These are phyloP conservation scores for Fusarium cyanostomum DNA, from an alignment of 2,329 filamentous ascomycete species.

Conservation along the genomic window DNA sequence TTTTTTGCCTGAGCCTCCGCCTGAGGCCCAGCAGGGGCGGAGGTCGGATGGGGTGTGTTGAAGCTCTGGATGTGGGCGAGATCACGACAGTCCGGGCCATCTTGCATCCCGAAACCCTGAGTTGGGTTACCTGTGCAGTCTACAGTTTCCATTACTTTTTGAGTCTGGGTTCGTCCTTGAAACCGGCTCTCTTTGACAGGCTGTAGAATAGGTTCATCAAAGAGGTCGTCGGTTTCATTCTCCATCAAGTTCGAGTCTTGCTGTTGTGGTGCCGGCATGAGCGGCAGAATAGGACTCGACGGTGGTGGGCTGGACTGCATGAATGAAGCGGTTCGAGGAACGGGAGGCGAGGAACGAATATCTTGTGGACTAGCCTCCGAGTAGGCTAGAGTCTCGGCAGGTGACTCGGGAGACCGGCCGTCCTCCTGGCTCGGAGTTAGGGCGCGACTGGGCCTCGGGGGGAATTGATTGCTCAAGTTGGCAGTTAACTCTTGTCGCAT, in stretches of 20 bases:
- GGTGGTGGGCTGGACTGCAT: conserved; percentile 70
- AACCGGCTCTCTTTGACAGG: conserved; percentile 49
- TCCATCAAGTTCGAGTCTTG: conserved; percentile 89
- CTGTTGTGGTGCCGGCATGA: conserved; percentile 68
- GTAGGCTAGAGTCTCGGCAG: conserved; percentile 61
- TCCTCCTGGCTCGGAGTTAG: conserved; percentile 59
- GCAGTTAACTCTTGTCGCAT: conserved; percentile 62
- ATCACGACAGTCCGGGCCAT: conserved; percentile 48
- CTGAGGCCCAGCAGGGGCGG: conserved; percentile 29
- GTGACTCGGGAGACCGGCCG: conserved; percentile 64
- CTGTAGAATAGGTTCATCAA: conserved; percentile 68
- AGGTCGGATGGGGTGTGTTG: conserved; percentile 44
- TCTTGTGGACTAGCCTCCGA: conserved; percentile 78
- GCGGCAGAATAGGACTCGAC: conserved; percentile 81
- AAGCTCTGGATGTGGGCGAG: conserved; percentile 50
- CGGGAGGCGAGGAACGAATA: conserved; percentile 89
- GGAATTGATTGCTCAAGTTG: conserved; percentile 57
- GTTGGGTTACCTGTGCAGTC: conserved; percentile 51
- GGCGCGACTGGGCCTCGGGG: conserved; percentile 51
- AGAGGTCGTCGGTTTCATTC: conserved; percentile 74
- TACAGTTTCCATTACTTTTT: conserved; percentile 45
- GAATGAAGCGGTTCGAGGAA: conserved; percentile 70
- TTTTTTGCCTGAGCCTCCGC: conserved; percentile 37
- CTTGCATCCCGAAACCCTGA: conserved; percentile 56
- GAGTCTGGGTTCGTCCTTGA: conserved; percentile 26